Base-by-base conservation (phyloP, 2,329 filamentous ascomycete species). In the Fusarium liriodendri region DNA sequence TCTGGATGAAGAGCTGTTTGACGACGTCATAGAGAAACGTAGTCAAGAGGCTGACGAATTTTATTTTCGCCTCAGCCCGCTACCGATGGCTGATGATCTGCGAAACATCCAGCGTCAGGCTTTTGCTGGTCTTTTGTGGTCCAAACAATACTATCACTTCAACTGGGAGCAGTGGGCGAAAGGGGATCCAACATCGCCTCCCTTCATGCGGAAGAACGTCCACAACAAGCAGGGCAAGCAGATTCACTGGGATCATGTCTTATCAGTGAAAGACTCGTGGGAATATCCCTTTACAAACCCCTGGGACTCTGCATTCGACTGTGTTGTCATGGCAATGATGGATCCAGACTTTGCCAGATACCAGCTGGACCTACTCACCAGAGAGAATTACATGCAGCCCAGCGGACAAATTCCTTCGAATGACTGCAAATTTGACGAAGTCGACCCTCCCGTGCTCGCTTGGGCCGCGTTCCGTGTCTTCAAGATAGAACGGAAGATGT, bases 221-320 rank as follows among this genome's bases (percentile, higher is more conserved):
- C 91, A 97, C 69, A 98, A 98, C 80, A 86, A 90, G 42, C 91
- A 97, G 72, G 98, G 97, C 96, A 97, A 94, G 80, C 96, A 98
- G 82, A 91, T 98, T 88, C 90, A 98, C 82, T 91, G 97, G 77
- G 97, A 98, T 76, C 96, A 98, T 80, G 95, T 98, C 70, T 83
- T 98, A 35, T 98, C 96, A 1, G 98, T 98, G 96, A 96, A 96
- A 1, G 96, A 98, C 82, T 98, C 95, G 0, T 98, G 96, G 96
- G 96, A 98, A 80, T 98, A 98, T 78, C 96, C 96, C 0, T 98
- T 98, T 86, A 98, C 98, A 82, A 95, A 95, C 20, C 96, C 95
- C 6, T 98, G 96, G 96, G 96, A 98, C 82, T 96, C 94, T 64
- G 95, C 95, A 7, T 98, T 98, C 83, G 96, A 98, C 84, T 98